Base-by-base conservation (phyloP, 2,329 filamentous ascomycete species). In the Aspergillus vadensis region DNA sequence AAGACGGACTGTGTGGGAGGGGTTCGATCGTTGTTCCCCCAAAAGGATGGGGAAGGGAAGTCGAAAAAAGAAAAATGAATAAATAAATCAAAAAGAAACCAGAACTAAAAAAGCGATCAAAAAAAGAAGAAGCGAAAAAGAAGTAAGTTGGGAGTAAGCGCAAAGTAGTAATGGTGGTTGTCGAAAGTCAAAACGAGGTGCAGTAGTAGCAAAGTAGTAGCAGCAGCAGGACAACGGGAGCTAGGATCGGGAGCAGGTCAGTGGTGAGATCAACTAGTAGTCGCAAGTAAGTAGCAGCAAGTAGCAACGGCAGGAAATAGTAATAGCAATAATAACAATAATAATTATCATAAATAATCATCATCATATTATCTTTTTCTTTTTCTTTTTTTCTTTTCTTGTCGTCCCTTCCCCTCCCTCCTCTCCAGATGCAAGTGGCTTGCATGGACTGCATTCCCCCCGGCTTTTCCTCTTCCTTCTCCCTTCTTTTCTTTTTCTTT, bases 181-280 rank as follows among this genome's bases (percentile, higher is more conserved):
- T 19, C n/a, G 15, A 23, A 44, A 53, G 30, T 39, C 38, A 36
- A 25, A 19, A 54, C 3, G 48, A 38, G 17, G 32, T 17, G 23
- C 41, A 21, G 41, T 19, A 12, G n/a, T 53, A 23, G 32, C 27
- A 10, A 30, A 30, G 27, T 30, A 30, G 10, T 30, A 30, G 9
- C 0, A 5, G 36, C 51, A 54, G 49, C n/a, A 52, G 15, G 36
- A 39, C 39, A 54, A 43, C 51, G 39, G 51, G 51, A 43, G 36
- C 51, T 54, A 54, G 39, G 39, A 43, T 54, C 39, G 47, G 47
- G 47, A 25, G 14, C 23, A 54, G 36, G 51, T 54, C 39, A 54
- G 51, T 54, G 36, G 36, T 54, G 51, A 27, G 47, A 49, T 49
- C 19, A 15, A 49, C 32, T 36, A 36, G 32, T 36, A 15, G 32